Base-by-base conservation (phyloP, 768 basidiomycete species). In the Lactarius akahatsu region DNA sequence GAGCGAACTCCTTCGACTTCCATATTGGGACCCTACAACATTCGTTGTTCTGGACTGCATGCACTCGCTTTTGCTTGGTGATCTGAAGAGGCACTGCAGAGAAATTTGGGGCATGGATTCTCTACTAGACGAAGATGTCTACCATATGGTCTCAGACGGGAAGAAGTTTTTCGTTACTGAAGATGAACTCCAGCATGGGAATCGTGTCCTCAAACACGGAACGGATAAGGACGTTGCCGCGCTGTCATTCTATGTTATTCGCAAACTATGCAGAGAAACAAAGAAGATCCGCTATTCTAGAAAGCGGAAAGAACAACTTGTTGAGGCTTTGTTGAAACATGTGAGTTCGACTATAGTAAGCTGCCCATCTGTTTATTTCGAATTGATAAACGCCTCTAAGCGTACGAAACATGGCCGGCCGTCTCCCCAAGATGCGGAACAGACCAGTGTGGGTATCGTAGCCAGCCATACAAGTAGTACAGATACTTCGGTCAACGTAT, bases 31-130 rank as follows among this genome's bases (percentile, higher is more conserved):
- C 26, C 72, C 75, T 4, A 63, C 71, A 0, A 43, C 13, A 3
- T 71, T 70, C 41, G 52, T 72, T 11, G 64, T 74, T 7, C 60
- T 76, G n/a, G 77, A 78, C 34, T 56, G 72, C 13, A 78, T 78
- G 77, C 77, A 78, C 59, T 56, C 50, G 15, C 54, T 74, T 1
- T 66, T 69, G 20, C 50, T 74, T 30, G 69, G 71, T 1, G 23
- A 43, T 15, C 59, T 72, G 1, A 41, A 62, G 28, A 61, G 61
- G 10, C 71, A 72, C 57, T 71, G 70, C 57, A 30, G 55, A 41
- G 62, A 61, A 13, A n/a, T 71, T 2, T 70, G 60, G 57, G 66
- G 69, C 3, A 67, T 71, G 52, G 38, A 67, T 26, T 38, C 61
- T 23, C 32, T 2, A 0, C n/a, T 40, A n/a, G 38, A 50, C 10